Base-by-base conservation (phyloP, 164 flowering plant species). In the Houttuynia cordata region DNA sequence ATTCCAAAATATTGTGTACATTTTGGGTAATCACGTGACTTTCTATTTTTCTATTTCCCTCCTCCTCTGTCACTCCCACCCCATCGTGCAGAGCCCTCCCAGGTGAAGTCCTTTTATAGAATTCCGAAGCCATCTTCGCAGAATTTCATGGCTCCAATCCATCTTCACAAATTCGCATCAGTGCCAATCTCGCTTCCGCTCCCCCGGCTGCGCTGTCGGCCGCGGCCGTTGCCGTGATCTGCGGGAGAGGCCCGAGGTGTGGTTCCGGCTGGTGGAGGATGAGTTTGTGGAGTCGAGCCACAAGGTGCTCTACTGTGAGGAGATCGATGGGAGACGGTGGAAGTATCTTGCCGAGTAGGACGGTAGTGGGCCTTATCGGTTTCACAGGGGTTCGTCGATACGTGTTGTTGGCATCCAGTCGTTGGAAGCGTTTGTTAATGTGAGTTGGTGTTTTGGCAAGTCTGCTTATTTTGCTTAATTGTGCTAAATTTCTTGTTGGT, bases 311-410 rank as follows among this genome's bases (percentile, higher is more conserved):
- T 89, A 97, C 65, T 74, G 79, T 57, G 98, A 93, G 76, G 92
- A 84, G 68, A 62, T 88, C 50, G 88, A 88, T 57, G 96, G 96
- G 15, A 73, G 94, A 20, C 72, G 88, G 10, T 91, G 91, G 89
- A 75, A 83, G 51, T 84, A 86, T 62, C 79, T 86, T 8, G 91
- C 84, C 10, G 84, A 84, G 53, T 64, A 37, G 0, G 80, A 73
- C 23, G 64, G 41, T 0, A 56, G 17, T 34, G 57, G 57, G 30
- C 50, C 71, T 12, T 74, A 76, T 10, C 52, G 61, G 13, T 66
- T 74, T 54, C 74, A 68, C 71, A 82, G 73, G 62, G 76, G 68
- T n/a, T 83, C 90, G 9, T 17, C 49, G 1, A 73, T 93, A 40
- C 90, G 87, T 40, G 82, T 91, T 23, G 66, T 93, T 42, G 70